Evolutionary conservation across 108 stramenopile genomes (phyloP).

Genomic region (Schizochytrium sp.): DNA sequence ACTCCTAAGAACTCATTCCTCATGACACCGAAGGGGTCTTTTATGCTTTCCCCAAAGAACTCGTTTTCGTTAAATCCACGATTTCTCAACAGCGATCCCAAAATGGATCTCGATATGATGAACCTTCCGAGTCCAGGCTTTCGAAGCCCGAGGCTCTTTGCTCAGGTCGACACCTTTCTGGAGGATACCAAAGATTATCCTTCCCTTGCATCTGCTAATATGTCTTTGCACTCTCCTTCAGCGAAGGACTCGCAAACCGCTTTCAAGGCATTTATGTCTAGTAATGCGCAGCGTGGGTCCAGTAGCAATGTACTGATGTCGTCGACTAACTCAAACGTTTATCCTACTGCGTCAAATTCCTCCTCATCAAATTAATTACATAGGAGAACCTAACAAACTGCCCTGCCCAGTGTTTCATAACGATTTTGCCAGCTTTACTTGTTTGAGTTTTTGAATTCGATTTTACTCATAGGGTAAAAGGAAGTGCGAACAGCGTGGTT

Average conservation of each 20-base stretch:
- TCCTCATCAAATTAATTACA: too few species aligned
- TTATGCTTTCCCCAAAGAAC: constrained; percentile 51
- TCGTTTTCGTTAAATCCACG: not conserved
- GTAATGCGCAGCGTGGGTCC: too few species aligned
- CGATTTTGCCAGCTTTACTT: too few species aligned
- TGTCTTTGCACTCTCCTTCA: not conserved
- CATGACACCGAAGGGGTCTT: constrained; percentile 15
- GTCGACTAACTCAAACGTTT: too few species aligned
- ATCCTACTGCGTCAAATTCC: too few species aligned
- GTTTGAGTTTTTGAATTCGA: too few species aligned
- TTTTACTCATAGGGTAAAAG: too few species aligned
- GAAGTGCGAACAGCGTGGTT: too few species aligned
- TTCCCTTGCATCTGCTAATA: not conserved
- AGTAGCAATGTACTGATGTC: too few species aligned
- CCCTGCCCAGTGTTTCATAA: too few species aligned
- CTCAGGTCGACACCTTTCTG: constrained; percentile 30
- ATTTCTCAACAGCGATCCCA: not conserved
- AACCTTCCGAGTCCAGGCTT: constrained; percentile 55
- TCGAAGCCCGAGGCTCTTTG: not conserved
- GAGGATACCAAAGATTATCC: constrained; percentile 38
- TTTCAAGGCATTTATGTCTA: not conserved
- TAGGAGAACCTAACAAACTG: too few species aligned
- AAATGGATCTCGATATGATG: constrained; percentile 10
- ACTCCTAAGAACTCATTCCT: constrained; percentile 53
- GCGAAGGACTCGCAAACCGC: not conserved